Evolutionary conservation across 73 alveolate species (phyloP).

Genomic region (Tetrahymena elliotti): DNA sequence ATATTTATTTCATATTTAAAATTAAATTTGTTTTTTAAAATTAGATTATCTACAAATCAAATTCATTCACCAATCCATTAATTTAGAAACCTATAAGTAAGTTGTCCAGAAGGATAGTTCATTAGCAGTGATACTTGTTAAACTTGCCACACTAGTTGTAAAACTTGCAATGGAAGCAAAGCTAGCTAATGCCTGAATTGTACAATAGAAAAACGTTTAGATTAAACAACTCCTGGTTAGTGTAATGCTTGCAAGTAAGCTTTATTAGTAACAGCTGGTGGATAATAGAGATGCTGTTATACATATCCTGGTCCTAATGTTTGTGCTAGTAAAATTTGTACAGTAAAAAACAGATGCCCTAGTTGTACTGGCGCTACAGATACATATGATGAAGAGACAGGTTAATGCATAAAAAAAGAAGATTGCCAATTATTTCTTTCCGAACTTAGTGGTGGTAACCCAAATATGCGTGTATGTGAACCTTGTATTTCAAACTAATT

Average conservation of each 20-base stretch:
- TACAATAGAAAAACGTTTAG: neutral
- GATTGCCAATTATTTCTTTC: neutral
- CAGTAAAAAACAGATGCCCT: neutral
- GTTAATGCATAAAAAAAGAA: neutral
- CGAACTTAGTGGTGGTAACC: neutral
- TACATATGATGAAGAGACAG: neutral
- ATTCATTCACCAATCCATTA: neutral
- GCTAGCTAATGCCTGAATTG: neutral
- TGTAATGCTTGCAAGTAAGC: neutral
- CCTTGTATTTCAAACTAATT: neutral
- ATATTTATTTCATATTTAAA: too few relatives aligned
- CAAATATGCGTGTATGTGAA: neutral
- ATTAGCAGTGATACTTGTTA: neutral
- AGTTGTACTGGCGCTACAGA: neutral
- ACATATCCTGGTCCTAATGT: neutral
- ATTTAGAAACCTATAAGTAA: neutral
- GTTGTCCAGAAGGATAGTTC: neutral
- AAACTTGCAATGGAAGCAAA: neutral
- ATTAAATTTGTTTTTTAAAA: neutral
- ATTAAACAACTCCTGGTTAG: neutral
- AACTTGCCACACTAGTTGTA: neutral
- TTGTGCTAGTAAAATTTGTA: neutral
- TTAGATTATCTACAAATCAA: neutral
- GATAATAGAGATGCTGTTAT: neutral
- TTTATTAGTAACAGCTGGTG: neutral